Evolutionary conservation across 805 yeast species (phyloP), one percentile per base, ranked within the genome.

Genomic region (Nakazawaea sp.): DNA sequence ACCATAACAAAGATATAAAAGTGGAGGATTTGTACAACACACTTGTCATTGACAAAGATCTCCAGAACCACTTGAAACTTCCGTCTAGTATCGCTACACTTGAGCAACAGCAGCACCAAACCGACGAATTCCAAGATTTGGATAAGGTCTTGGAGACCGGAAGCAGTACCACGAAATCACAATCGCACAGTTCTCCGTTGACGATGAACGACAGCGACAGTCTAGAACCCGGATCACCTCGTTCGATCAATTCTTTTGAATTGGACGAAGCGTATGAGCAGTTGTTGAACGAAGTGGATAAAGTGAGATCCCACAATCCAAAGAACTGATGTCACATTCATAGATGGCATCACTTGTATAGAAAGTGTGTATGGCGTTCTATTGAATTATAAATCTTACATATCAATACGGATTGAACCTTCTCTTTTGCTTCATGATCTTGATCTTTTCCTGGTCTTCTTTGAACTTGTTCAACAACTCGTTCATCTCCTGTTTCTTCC

Each of bases 401-500:
- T 19, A 6, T 30, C 62, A 82, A 56, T 86, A 90, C 1, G 97
- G 98, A 52, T 78, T 80, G 61, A 90, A 89, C 53, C 79, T 75
- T 56, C 81, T 81, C 67, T 75, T 81, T 46, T 83, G 88, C 56
- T 73, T 85, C 80, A 92, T 78, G 43, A 70, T 60, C 47, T 72
- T 74, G 36, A 92, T 84, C 57, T 79, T 79, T 49, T 81, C 90
- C 63, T 92, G 97, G 59, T 92, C 99, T 43, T 78, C 78, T 57
- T 85, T 87, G 64, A 89, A 92, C 55, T 88, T 86, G 40, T 60
- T 66, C 53, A 92, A 67, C 53, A 92, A 66, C 38, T 85, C 88
- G 54, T 86, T 85, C 85, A 92, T 87, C 59, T 90, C 96, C 45
- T 72, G 75, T 67, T 92, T 92, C 72, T 89, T 90, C 52, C 77